A percentile compares a stretch with the other conserved stretches of the same genome.
phyloP scores from a whole-genome alignment of 169 alveolate species.

The Eimeria sp. region DNA sequence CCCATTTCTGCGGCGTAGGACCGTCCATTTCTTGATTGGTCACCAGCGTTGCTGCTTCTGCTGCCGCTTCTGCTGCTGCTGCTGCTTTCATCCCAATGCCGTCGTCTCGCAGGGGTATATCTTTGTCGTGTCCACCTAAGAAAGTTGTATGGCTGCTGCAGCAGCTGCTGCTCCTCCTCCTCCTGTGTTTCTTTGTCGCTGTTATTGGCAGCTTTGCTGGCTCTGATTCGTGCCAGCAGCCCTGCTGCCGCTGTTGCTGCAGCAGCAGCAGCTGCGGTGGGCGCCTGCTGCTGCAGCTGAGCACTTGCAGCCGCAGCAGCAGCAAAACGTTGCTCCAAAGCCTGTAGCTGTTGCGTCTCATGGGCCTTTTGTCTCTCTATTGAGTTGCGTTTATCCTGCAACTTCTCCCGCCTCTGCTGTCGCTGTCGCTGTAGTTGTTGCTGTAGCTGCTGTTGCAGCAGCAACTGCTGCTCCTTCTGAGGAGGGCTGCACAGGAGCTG shows the following conservation, averaged over 20 bases:
- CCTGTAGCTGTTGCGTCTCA: slow-evolving; percentile 34
- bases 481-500: neutral
- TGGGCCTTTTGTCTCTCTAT: slow-evolving; percentile 2
- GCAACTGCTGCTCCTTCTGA: neutral
- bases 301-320: slow-evolving; percentile 21
- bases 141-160: neutral
- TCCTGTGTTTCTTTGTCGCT: neutral
- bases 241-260: slow-evolving; percentile 65
- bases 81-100: neutral
- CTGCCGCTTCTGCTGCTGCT: slow-evolving; percentile 49
- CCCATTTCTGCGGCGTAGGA: neutral
- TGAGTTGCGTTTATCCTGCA: neutral
- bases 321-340: slow-evolving; percentile 18
- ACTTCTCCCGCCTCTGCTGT: slow-evolving; percentile 32
- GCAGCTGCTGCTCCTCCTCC: slow-evolving; percentile 28
- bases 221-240: slow-evolving; percentile 21
- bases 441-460: slow-evolving; percentile 24
- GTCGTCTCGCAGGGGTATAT: neutral
- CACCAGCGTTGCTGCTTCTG: neutral
- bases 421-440: slow-evolving; percentile 43
- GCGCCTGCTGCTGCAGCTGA: neutral
- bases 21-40: neutral
- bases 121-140: neutral
- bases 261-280: slow-evolving; percentile 17
- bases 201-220: neutral